A percentile compares a stretch with the other conserved stretches of the same genome.
Evolutionary conservation across 345 rosid species (phyloP).

Genomic region (Firmiana major): DNA sequence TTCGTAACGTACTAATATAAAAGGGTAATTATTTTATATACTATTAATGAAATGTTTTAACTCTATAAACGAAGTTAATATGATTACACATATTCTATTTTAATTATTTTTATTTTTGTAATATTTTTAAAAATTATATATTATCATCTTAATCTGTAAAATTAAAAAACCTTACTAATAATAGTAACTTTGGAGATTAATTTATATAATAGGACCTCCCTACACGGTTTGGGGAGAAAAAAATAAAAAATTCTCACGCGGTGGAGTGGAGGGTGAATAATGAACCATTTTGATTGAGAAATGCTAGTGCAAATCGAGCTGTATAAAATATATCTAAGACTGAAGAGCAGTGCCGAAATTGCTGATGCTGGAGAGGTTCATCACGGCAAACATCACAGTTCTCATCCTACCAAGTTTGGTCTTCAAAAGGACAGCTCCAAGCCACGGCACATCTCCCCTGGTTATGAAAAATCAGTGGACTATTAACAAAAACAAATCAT

Average conservation of each 20-base stretch:
- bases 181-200: too few relatives aligned
- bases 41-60: too few relatives aligned
- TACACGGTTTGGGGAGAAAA: background rate
- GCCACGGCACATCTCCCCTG: background rate
- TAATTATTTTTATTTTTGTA: too few relatives aligned
- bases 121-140: too few relatives aligned
- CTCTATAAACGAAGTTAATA: too few relatives aligned
- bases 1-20: too few relatives aligned
- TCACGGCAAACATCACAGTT: background rate
- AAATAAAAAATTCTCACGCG: background rate
- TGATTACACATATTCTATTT: too few relatives aligned
- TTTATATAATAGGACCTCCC: too few relatives aligned
- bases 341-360: background rate
- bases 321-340: background rate
- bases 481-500: background rate
- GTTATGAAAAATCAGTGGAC: background rate
- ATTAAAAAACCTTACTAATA: too few relatives aligned
- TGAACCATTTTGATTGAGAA: background rate
- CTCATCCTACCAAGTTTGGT: too few relatives aligned
- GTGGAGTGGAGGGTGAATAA: background rate
- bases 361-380: background rate
- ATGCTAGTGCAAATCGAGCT: background rate
- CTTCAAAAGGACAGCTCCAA: background rate
- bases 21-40: too few relatives aligned
- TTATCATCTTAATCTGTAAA: too few relatives aligned